Percentiles rank a stretch among this genome's conserved stretches.
phyloP scores from a whole-genome alignment of 1,284 basidiomycete genomes.

The Sporisorium sorghi region DNA sequence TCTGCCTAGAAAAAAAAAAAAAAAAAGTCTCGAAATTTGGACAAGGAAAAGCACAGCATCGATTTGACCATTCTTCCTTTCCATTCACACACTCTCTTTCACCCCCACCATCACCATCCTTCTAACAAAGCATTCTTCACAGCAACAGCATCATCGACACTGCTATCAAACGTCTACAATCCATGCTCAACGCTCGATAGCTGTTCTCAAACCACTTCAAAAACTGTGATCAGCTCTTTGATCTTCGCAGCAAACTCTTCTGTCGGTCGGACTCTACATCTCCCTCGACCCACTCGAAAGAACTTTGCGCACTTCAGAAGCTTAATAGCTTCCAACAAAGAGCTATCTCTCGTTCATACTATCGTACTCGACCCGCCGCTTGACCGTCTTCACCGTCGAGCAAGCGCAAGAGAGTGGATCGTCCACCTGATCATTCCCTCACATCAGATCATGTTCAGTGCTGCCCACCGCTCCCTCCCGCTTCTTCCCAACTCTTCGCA shows the following conservation, averaged over 20 bases:
- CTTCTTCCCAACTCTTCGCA: constrained; percentile 54
- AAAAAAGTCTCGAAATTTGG: background rate
- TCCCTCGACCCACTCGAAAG: background rate
- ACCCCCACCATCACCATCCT: constrained; percentile 4
- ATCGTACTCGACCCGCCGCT: constrained; percentile 7
- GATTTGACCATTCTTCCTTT: background rate
- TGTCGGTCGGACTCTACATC: background rate
- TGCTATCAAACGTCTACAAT: background rate
- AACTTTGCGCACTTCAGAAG: background rate
- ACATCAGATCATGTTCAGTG: constrained; percentile 50
- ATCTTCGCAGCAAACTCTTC: background rate
- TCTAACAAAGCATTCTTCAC: background rate
- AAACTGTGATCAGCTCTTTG: background rate
- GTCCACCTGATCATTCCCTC: constrained; percentile 33
- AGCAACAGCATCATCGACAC: background rate
- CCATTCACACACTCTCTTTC: background rate
- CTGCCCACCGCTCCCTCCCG: constrained; percentile 49
- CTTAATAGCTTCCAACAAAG: background rate
- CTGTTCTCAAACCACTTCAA: background rate
- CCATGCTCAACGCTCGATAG: background rate
- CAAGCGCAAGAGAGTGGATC: constrained; percentile 39
- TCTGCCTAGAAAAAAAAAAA: constrained; percentile 1
- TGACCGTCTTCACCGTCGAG: constrained; percentile 24
- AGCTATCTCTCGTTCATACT: background rate
- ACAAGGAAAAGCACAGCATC: background rate